Percentiles rank a stretch among this genome's conserved stretches.
phyloP scores from a whole-genome alignment of 2,329 filamentous ascomycete genomes.

The Westerdykella aurantiaca region DNA sequence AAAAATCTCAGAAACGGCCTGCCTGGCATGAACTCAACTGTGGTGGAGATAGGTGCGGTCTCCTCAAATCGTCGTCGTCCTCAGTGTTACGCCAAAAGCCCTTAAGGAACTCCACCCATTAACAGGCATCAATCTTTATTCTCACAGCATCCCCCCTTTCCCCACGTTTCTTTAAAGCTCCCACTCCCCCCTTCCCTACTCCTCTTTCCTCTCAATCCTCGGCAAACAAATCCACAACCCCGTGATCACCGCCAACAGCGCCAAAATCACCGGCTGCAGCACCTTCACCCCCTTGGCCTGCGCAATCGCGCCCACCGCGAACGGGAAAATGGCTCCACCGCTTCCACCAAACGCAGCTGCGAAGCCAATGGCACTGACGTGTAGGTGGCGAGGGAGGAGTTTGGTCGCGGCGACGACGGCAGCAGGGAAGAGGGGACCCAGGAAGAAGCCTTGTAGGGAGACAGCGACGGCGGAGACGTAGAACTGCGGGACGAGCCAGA shows the following conservation, averaged over 20 bases:
- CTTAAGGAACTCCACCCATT: too few species aligned
- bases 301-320: slow-evolving; percentile 62
- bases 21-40: too few species aligned
- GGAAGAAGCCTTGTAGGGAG: slow-evolving; percentile 68
- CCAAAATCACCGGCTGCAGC: slow-evolving; percentile 55
- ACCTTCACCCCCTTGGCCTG: slow-evolving; percentile 55
- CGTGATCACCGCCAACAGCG: slow-evolving; percentile 47
- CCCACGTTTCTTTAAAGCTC: not conserved
- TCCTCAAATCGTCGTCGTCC: too few species aligned
- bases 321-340: slow-evolving; percentile 64
- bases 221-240: slow-evolving; percentile 49
- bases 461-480: slow-evolving; percentile 68
- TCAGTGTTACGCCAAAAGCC: too few species aligned
- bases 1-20: too few species aligned
- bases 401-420: slow-evolving; percentile 69
- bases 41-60: too few species aligned
- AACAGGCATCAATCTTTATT: too few species aligned
- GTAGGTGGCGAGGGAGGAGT: slow-evolving; percentile 64
- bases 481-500: slow-evolving; percentile 77
- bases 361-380: slow-evolving; percentile 77
- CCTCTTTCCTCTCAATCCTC: slow-evolving; percentile 41
- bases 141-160: too few species aligned
- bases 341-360: slow-evolving; percentile 70
- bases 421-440: slow-evolving; percentile 73
- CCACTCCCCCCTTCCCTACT: slow-evolving; percentile 11